A percentile compares a stretch with the other conserved stretches of the same genome.
phyloP scores from a whole-genome alignment of 2,329 filamentous ascomycete genomes.

The Fusarium begoniae region DNA sequence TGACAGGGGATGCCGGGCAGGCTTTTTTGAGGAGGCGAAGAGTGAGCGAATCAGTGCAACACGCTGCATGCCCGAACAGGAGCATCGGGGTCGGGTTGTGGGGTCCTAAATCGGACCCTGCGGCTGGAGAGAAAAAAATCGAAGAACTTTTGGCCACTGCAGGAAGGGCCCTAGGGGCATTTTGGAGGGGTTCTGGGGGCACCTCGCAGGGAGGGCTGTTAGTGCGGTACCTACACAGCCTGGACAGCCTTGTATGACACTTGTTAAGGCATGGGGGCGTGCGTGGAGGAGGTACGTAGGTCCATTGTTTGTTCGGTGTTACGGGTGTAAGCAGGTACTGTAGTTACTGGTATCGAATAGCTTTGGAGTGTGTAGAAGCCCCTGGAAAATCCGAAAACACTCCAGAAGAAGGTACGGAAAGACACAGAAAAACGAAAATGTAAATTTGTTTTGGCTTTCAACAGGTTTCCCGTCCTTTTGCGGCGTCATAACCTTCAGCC shows the following conservation, averaged over 20 bases:
- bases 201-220: conserved; percentile 29
- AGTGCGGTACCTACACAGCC: conserved; percentile 39
- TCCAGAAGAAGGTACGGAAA: background rate
- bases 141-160: conserved; percentile 31
- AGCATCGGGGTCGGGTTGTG: conserved; percentile 5
- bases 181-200: conserved; percentile 12
- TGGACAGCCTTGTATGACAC: conserved; percentile 37
- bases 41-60: conserved; percentile 28
- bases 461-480: background rate
- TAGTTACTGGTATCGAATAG: background rate
- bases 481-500: conserved; percentile 1
- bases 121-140: conserved; percentile 41
- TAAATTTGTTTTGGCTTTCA: background rate
- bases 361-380: conserved; percentile 11
- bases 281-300: background rate
- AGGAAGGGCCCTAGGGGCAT: conserved; percentile 6
- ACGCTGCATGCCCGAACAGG: conserved; percentile 2
- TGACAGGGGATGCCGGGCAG: background rate
- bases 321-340: conserved; percentile 15
- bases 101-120: conserved; percentile 40
- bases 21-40: conserved; percentile 16
- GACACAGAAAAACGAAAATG: background rate
- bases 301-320: background rate
- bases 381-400: conserved; percentile 10
- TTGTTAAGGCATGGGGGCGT: background rate